Evolutionary conservation across 1,139 yeast species (phyloP), one percentile per base, ranked within the genome.

Genomic region (Sugiyamaella sp.): DNA sequence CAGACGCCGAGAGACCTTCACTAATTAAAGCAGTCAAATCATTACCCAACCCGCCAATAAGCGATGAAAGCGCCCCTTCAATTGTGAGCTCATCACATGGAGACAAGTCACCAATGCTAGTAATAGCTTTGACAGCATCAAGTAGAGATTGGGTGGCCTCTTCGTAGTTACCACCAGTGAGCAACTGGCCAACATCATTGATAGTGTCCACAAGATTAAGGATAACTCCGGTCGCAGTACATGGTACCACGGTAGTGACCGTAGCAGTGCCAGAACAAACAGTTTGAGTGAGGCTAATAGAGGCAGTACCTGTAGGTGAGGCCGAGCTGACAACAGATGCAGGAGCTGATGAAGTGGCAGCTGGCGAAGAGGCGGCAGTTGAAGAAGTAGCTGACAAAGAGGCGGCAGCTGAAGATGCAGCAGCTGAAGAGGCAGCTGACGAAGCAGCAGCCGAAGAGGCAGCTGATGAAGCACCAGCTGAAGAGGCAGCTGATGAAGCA

Each of bases 391-490:
- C 3, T 17, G 40, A 16, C 4, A 17, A 16, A n/a, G n/a, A 35
- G 19, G 19, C 14, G 14, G 38, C 14, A 9, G 42, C 5, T 8
- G 42, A 38, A 6, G 41, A 44, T 3, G 37, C 46, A n/a, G 35
- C 43, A 38, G 14, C 16, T 17, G 42, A 9, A 19, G 42, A 38
- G n/a, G n/a, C n/a, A n/a, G n/a, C n/a, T n/a, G 47, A 27, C 16
- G 16, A 12, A 14, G 39, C 24, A 9, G 39, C 8, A n/a, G 21
- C 10, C 17, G 29, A 20, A 4, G 50, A 19, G 19, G 38, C 27
- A 25, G 42, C 21, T 16, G 21, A 12, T 17, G 50, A 14, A 19
- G 40, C 8, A 49, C 43, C 17, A 35, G 52, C 10, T 14, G 45
- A 8, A 19, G 35, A 17, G 22, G 39, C 14, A 9, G 54, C 9